Evolutionary conservation across 495 filamentous ascomycete species (phyloP), one percentile per base, ranked within the genome.

Genomic region (Cercophora scortea): DNA sequence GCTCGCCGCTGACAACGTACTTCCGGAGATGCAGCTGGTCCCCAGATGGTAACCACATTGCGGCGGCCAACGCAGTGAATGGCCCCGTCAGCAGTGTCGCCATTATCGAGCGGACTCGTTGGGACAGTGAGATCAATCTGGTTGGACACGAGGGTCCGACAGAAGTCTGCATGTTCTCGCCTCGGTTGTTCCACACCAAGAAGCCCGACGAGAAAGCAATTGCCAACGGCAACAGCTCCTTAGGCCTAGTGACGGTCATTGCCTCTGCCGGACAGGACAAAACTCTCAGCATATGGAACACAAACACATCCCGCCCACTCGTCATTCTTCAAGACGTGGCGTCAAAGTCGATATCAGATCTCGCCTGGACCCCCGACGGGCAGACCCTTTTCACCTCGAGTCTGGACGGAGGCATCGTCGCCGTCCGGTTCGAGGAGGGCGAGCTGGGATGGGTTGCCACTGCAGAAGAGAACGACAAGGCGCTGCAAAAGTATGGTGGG

Each of bases 1-100:
- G 86, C 51, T 95, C 89, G 10, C 93, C 93, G 15, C 73, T 99
- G 15, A 97, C 93, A 0, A 96, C 93, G 6, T 99, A 99, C 69
- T 99, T 99, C 65, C 81, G 93, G 44, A 80, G 93, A 50, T 96
- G 90, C 59, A 95, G 91, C 3, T 99, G 93, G 93, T 95, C 89
- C 0, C 93, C 93, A 0, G 93, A 99, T 68, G 93, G 93, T 8
- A 87, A 90, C 63, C 93, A 96, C 60, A 96, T 99, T 56, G 94
- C 94, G 1, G 94, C 92, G 25, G 88, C 93, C 8, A 97, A 99
- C 70, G 90, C 93, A 0, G 88, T 91, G 15, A 99, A 99, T 62
- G 93, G 93, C 0, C 93, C 93, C 1, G 93, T 99, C 13, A 95
- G 89, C 71, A 95, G 91, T 0, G 92, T 96, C 10, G 93, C 92